Evolutionary conservation across 805 yeast genomes (phyloP).

Genomic region (Tetrapisispora namnaoensis): DNA sequence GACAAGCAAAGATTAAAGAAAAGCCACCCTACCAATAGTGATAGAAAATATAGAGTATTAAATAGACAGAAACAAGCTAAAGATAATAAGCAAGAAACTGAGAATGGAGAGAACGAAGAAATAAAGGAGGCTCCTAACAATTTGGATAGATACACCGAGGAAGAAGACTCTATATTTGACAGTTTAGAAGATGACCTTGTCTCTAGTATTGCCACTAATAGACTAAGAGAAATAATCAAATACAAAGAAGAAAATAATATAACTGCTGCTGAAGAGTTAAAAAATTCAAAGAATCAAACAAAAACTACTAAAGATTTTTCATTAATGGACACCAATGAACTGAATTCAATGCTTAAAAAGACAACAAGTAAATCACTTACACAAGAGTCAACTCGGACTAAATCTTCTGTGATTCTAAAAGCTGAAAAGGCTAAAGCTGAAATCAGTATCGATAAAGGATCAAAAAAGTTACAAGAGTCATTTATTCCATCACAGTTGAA

Average conservation of each 20-base stretch:
- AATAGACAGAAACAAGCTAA: conserved; percentile 10
- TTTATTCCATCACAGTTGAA: conserved; percentile 14
- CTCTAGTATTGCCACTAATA: conserved; percentile 9
- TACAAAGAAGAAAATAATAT: conserved; percentile 2
- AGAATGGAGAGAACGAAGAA: conserved; percentile 10
- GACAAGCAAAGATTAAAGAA: conserved; percentile 33
- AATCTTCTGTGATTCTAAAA: not conserved
- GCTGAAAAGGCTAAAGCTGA: not conserved
- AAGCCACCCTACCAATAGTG: conserved; percentile 32
- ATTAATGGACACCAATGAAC: conserved; percentile 12
- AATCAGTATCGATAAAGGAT: not conserved
- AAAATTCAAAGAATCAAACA: not conserved
- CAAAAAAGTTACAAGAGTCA: not conserved
- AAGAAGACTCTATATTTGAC: conserved; percentile 8
- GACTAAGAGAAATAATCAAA: conserved; percentile 7
- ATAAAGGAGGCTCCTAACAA: conserved; percentile 13
- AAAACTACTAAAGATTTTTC: conserved; percentile 15
- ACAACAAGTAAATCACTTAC: not conserved
- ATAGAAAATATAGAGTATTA: conserved; percentile 26
- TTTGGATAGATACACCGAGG: conserved; percentile 18
- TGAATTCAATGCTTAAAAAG: conserved; percentile 14
- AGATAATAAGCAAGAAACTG: conserved; percentile 16
- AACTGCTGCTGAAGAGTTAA: not conserved
- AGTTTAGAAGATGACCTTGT: conserved; percentile 6
- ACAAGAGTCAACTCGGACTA: not conserved